Conservation (phyloP, 192 early-diverging fungal genomes). For the Geranomyces variabilis region DNA sequence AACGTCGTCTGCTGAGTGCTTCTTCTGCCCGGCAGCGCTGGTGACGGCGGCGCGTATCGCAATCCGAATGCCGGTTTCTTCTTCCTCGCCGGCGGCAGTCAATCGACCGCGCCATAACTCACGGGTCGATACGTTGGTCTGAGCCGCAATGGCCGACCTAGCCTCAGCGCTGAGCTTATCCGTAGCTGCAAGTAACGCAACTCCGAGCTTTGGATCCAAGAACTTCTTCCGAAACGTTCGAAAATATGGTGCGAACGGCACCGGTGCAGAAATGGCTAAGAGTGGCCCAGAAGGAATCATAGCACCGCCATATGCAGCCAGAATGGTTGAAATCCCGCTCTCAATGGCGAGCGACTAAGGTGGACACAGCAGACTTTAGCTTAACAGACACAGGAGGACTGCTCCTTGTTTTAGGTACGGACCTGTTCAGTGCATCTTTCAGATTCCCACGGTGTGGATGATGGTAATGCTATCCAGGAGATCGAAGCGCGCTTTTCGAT, state of each 20-base stretch:
- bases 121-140: no score
- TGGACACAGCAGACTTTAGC: neutral
- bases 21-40: no score
- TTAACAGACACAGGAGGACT: neutral
- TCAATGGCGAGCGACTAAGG: neutral
- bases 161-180: neutral
- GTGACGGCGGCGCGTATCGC: no score
- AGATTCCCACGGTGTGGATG: neutral
- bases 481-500: slow-evolving; percentile 12
- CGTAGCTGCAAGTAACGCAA: neutral
- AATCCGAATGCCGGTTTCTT: no score
- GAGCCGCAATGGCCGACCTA: no score
- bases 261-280: neutral
- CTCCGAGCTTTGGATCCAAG: slow-evolving; percentile 15
- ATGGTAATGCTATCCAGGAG: slow-evolving; percentile 15
- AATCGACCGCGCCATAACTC: no score
- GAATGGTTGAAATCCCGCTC: neutral
- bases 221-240: neutral
- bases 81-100: no score
- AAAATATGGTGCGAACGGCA: slow-evolving; percentile 13
- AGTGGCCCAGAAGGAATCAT: neutral
- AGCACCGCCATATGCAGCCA: slow-evolving; percentile 21
- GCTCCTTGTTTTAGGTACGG: no score
- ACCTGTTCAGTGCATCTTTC: neutral
- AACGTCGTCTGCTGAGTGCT: no score